Base-by-base conservation (phyloP, 148 eudicot genomes). In the Arctostaphylos glauca region DNA sequence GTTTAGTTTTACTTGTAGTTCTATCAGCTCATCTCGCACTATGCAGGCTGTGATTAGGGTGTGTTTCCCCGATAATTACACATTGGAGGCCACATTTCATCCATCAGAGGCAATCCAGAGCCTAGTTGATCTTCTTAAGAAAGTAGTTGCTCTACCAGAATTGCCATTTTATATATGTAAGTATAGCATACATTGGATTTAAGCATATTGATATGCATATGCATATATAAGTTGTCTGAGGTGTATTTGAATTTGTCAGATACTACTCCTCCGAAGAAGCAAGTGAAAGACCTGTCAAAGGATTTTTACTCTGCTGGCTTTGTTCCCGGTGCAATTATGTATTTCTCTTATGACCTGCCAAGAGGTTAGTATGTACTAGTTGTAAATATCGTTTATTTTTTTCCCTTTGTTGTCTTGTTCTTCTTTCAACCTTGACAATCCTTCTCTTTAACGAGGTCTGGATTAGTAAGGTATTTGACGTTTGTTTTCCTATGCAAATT, bases 291-390 rank as follows among this genome's bases (percentile, higher is more conserved):
- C 82, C 85, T 84, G 73, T 88, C 90, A 15, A 95, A 88, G 83
- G 89, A 95, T 79, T 94, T 92, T 80, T 95, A 87, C 82, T 88
- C 96, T 88, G 97, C 98, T 80, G 98, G 98, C 38, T 93, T 96
- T 87, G 86, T 93, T 87, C 99, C 99, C 48, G 98, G 99, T 74
- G 98, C 99, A 62, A 91, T 94, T 76, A 92, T 96, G 78, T 93
- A 96, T 78, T 95, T 95, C 84, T 89, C 98, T 16, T 89, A 90
- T 79, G 92, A 91, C 79, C 43, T 90, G 71, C 91, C 93, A 0
- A 87, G 90, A 86, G 98, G 95, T 92, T 76, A 82, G 88, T 58
- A 15, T 4, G 46, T 6, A 31, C 38, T 31, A 31, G 9, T 1
- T 66, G 0, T 55, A 9, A 76, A 71, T 15, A 54, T 25, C 62